Base-by-base conservation (phyloP, 306 rosid species). In the Delonix regia region DNA sequence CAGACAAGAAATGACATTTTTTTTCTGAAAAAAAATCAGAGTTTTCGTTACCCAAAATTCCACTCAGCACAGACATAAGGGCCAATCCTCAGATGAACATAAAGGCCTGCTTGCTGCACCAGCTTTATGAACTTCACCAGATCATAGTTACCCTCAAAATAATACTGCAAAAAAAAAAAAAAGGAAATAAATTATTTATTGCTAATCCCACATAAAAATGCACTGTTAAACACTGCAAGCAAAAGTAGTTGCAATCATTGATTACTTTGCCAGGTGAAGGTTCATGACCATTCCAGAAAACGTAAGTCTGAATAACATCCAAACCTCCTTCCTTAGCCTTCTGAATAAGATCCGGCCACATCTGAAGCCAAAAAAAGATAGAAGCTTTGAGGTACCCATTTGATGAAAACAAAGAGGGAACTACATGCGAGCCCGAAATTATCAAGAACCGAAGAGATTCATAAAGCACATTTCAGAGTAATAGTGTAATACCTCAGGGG, bases 261-360 rank as follows among this genome's bases (percentile, higher is more conserved):
- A 73, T 86, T 89, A 95, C 99, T 68, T 88, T 80, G 42, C 92
- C 99, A 55, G 90, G 99, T 53, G 88, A 83, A 86, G 99, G 99
- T 42, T 96, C 99, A 78, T 96, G 99, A 51, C 99, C 99, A 93
- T 96, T 96, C 99, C 99, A 96, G 85, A 96, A 96, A 47, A 96
- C 99, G 57, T 96, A 96, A 64, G 99, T 96, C 87, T 96, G 97
- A 83, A 96, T 86, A 83, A 91, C 99, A 91, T 93, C 99, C 80
- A 96, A 81, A 9, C 99, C 98, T 80, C 99, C 99, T 12, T 96
- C 96, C 73, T 96, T 96, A 22, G 99, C 99, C 85, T 88, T 96
- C 87, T 93, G 97, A 72, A 96, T 93, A 85, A 96, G 98, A 91
- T 96, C 99, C 84, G 99, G 98, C 99, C 99, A 96, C 99, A 96